These are phyloP conservation scores for Botrytis pseudocinerea DNA, from an alignment of 2,329 filamentous ascomycete species.

Conservation along the genomic window DNA sequence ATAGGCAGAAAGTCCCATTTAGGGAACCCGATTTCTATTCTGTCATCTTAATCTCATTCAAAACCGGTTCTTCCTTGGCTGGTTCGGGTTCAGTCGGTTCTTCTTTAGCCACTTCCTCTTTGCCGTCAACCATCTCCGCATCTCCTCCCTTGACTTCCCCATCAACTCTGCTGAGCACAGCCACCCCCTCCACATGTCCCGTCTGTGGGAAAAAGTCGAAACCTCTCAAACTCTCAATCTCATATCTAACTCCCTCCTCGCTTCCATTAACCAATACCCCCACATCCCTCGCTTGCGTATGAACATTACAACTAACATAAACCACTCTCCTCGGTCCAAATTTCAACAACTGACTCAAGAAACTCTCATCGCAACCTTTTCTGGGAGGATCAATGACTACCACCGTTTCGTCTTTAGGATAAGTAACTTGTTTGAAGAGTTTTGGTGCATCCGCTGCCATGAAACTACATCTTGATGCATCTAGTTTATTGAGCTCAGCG, in stretches of 20 bases:
- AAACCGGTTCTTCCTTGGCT: not conserved
- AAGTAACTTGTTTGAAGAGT: constrained; percentile 76
- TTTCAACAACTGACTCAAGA: constrained; percentile 75
- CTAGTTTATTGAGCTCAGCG: constrained; percentile 72
- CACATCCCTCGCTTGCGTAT: constrained; percentile 93
- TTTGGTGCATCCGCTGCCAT: constrained; percentile 83
- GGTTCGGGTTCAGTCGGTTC: not conserved
- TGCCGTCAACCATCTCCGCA: constrained; percentile 3
- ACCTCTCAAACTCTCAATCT: constrained; percentile 85
- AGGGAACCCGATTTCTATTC: not conserved
- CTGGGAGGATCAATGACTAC: constrained; percentile 97
- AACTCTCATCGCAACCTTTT: constrained; percentile 88
- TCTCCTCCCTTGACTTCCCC: not conserved
- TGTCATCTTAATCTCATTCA: not conserved
- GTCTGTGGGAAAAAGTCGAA: constrained; percentile 98
- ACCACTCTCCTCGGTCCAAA: constrained; percentile 80
- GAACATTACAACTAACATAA: constrained; percentile 97
- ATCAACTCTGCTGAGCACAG: constrained; percentile 61
- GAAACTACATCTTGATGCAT: constrained; percentile 70
- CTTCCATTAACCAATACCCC: constrained; percentile 79
- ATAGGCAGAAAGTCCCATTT: not conserved
- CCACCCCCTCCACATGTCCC: constrained; percentile 68
- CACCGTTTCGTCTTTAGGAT: constrained; percentile 77
- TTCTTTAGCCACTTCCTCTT: constrained; percentile 6
- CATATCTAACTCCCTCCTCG: constrained; percentile 58